Conservation (phyloP, 2,329 filamentous ascomycete species). For the Hypomyces rosellus region DNA sequence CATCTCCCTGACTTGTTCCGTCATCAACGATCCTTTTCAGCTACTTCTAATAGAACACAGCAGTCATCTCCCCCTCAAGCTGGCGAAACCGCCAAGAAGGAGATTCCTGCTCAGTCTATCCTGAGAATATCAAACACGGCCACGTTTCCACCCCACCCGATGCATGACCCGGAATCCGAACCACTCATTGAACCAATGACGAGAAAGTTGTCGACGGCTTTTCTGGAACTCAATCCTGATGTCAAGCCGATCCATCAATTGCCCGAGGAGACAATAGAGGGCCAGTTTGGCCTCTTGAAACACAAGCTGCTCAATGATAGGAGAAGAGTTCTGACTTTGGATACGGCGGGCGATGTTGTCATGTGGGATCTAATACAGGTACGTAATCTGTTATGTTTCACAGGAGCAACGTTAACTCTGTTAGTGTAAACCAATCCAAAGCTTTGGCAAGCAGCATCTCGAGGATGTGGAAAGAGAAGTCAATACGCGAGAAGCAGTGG, state of each 20-base stretch:
- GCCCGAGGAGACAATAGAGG: slow-evolving; percentile 80
- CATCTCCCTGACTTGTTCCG: slow-evolving; percentile 53
- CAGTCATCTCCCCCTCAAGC: slow-evolving; percentile 27
- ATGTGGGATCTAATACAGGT: slow-evolving; percentile 91
- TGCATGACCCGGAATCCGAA: slow-evolving; percentile 50
- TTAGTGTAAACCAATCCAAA: slow-evolving; percentile 77
- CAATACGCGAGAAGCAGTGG: slow-evolving; percentile 82
- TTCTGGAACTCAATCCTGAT: slow-evolving; percentile 25
- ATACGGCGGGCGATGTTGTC: slow-evolving; percentile 90
- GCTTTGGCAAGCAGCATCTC: slow-evolving; percentile 90
- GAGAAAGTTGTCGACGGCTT: slow-evolving; percentile 32
- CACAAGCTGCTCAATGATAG: slow-evolving; percentile 88
- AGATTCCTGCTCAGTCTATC: slow-evolving; percentile 72
- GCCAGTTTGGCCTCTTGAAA: slow-evolving; percentile 91
- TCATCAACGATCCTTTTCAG: slow-evolving; percentile 42
- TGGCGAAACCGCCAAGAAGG: slow-evolving; percentile 42
- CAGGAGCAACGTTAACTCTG: slow-evolving; percentile 10
- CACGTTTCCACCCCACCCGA: slow-evolving; percentile 56
- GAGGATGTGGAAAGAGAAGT: slow-evolving; percentile 85
- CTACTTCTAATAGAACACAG: slow-evolving; percentile 31
- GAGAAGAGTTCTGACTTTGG: slow-evolving; percentile 79
- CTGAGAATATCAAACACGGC: slow-evolving; percentile 81
- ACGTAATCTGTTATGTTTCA: slow-evolving; percentile 10
- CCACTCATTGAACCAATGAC: slow-evolving; percentile 38
- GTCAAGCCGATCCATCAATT: slow-evolving; percentile 58